phyloP scores from a whole-genome alignment of 495 filamentous ascomycete species.

The Penicillium longicatenatum region DNA sequence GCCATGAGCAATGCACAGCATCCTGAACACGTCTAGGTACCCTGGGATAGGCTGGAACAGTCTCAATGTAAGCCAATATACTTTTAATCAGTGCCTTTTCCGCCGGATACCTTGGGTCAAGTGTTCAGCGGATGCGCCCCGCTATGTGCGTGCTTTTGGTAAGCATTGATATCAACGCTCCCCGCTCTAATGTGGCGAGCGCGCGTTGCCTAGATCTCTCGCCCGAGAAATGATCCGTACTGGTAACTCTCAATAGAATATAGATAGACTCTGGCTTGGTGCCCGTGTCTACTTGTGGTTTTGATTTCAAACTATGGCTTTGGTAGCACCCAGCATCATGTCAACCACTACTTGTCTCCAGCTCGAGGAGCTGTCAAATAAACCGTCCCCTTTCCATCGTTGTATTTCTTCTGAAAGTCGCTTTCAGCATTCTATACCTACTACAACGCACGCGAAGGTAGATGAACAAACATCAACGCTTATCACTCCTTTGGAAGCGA shows the following conservation, averaged over 20 bases:
- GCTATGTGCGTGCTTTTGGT: constrained; percentile 22
- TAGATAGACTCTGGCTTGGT: constrained; percentile 16
- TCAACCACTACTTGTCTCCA: constrained; percentile 33
- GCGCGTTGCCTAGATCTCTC: constrained; percentile 24
- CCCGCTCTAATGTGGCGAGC: constrained; percentile 19
- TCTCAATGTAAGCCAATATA: constrained; percentile 13
- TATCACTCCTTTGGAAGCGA: constrained; percentile 4
- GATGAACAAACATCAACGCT: constrained; percentile 1
- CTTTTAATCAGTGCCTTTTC: not conserved
- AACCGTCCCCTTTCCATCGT: constrained; percentile 21
- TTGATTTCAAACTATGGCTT: constrained; percentile 17
- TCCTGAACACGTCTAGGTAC: constrained; percentile 4
- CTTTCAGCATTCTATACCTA: not conserved
- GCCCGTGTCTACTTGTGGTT: constrained; percentile 1
- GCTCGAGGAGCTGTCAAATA: constrained; percentile 21
- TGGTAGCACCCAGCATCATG: constrained; percentile 25
- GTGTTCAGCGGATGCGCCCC: constrained; percentile 16
- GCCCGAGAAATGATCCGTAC: constrained; percentile 24
- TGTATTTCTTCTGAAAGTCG: constrained; percentile 11
- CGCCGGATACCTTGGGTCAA: constrained; percentile 3
- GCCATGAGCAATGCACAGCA: constrained; percentile 37
- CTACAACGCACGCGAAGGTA: constrained; percentile 1
- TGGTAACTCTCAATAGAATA: constrained; percentile 15
- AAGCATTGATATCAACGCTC: constrained; percentile 17
- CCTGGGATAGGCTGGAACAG: constrained; percentile 12